Conservation (phyloP, 1,284 basidiomycete species). For the Vanrija sp. region DNA sequence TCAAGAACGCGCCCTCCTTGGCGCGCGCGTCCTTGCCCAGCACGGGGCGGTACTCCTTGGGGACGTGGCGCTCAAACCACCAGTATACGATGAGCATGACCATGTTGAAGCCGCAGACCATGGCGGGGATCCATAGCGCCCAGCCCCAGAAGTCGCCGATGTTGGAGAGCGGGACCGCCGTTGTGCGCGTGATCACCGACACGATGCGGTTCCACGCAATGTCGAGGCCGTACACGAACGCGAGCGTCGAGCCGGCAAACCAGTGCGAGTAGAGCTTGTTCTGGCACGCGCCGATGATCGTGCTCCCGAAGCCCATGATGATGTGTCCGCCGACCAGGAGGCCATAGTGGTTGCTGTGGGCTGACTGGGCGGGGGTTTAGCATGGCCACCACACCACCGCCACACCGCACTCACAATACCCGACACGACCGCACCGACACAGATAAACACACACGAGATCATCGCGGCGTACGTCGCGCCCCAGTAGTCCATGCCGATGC, state of each 20-base stretch:
- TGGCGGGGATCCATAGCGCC: constrained; percentile 33
- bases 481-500: constrained; percentile 50
- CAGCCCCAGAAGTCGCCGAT: constrained; percentile 37
- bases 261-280: constrained; percentile 43
- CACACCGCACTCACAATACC: constrained; percentile 20
- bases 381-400: background rate
- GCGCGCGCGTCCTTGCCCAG: constrained; percentile 25
- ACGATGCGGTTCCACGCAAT: constrained; percentile 37
- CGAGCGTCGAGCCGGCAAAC: constrained; percentile 34
- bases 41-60: constrained; percentile 29
- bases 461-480: constrained; percentile 40
- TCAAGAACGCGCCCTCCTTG: constrained; percentile 22
- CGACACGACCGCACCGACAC: constrained; percentile 41
- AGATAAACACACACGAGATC: constrained; percentile 34
- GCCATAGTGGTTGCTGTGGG: constrained; percentile 29
- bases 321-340: constrained; percentile 30
- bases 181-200: constrained; percentile 30
- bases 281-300: constrained; percentile 29
- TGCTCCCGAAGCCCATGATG: constrained; percentile 36
- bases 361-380: constrained; percentile 6
- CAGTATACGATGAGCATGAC: constrained; percentile 37
- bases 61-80: constrained; percentile 41
- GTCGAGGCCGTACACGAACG: constrained; percentile 33
- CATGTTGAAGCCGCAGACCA: background rate
- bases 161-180: constrained; percentile 37